Evolutionary conservation across 148 eudicot species (phyloP).

Genomic region (Amaranthus palmeri): DNA sequence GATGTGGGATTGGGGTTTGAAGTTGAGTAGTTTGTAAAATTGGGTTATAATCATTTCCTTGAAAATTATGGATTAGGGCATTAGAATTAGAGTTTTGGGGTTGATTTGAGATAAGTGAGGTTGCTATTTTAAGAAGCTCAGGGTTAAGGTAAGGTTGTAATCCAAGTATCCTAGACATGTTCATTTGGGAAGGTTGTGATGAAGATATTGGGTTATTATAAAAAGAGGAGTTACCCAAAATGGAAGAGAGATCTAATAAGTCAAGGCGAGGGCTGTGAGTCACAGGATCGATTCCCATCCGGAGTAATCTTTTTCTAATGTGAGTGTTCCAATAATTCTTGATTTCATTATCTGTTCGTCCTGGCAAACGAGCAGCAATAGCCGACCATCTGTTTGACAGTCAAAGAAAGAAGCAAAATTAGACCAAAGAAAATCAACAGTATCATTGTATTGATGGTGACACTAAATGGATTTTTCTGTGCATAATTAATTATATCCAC

Average conservation of each 20-base stretch:
- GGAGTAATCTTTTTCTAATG: constrained; percentile 66
- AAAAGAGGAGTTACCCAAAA: constrained; percentile 41
- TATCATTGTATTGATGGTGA: not conserved
- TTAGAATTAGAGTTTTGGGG: constrained; percentile 32
- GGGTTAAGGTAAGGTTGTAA: constrained; percentile 56
- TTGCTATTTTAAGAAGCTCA: constrained; percentile 56
- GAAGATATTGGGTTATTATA: constrained; percentile 24
- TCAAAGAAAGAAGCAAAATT: constrained; percentile 22
- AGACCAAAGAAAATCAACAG: constrained; percentile 16
- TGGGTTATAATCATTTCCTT: constrained; percentile 7
- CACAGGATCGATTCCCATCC: constrained; percentile 96
- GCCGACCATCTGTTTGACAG: constrained; percentile 75
- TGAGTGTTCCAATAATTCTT: constrained; percentile 98
- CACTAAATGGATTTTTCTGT: too few species aligned
- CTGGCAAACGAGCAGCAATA: constrained; percentile 88
- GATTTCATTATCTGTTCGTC: constrained; percentile 91
- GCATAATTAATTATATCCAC: too few species aligned
- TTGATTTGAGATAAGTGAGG: constrained; percentile 50
- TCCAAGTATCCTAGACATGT: constrained; percentile 53
- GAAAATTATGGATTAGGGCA: too few species aligned
- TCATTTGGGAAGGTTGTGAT: constrained; percentile 45
- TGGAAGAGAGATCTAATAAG: constrained; percentile 66
- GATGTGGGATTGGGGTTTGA: constrained; percentile 39
- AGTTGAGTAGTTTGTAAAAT: constrained; percentile 30
- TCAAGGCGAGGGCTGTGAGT: constrained; percentile 91